phyloP scores from a whole-genome alignment of 2,329 filamentous ascomycete species.

The Xylaria digitata region DNA sequence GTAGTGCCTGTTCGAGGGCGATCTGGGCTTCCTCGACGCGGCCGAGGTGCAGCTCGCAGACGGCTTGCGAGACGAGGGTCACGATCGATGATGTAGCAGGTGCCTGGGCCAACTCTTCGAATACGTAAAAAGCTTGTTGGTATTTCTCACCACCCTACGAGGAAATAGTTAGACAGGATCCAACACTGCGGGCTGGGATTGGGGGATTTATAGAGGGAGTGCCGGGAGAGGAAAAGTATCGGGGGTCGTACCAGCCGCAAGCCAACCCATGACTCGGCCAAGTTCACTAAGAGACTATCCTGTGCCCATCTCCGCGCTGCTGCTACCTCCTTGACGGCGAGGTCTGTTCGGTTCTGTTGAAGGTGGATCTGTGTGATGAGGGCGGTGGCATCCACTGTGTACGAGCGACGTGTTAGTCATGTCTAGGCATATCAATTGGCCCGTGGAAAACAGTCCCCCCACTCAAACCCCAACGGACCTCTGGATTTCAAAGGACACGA shows the following conservation, averaged over 20 bases:
- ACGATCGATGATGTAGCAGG: conserved; percentile 81
- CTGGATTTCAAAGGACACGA: background rate
- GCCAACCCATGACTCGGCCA: conserved; percentile 96
- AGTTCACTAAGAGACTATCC: conserved; percentile 90
- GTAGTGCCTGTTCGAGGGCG: conserved; percentile 82
- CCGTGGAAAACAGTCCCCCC: conserved; percentile 1
- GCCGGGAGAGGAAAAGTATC: background rate
- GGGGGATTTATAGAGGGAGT: background rate
- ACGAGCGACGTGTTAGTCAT: conserved; percentile 12
- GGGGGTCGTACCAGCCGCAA: conserved; percentile 76
- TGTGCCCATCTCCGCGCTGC: conserved; percentile 93
- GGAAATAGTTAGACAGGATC: conserved; percentile 22
- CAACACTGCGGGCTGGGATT: background rate
- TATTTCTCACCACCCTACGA: conserved; percentile 90
- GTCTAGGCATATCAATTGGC: background rate
- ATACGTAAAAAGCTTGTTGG: conserved; percentile 97
- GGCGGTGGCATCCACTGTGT: conserved; percentile 77
- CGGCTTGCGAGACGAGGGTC: conserved; percentile 85
- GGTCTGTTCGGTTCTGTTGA: conserved; percentile 88
- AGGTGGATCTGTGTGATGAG: conserved; percentile 93
- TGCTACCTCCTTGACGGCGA: conserved; percentile 88
- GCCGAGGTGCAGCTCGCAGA: conserved; percentile 91
- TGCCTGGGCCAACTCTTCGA: conserved; percentile 92
- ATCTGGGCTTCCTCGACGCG: conserved; percentile 89
- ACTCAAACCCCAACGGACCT: background rate